A percentile compares a stretch with the other conserved stretches of the same genome.
Evolutionary conservation across 192 early-diverging fungal species (phyloP).

Genomic region (Phycomyces blakesleeanus): DNA sequence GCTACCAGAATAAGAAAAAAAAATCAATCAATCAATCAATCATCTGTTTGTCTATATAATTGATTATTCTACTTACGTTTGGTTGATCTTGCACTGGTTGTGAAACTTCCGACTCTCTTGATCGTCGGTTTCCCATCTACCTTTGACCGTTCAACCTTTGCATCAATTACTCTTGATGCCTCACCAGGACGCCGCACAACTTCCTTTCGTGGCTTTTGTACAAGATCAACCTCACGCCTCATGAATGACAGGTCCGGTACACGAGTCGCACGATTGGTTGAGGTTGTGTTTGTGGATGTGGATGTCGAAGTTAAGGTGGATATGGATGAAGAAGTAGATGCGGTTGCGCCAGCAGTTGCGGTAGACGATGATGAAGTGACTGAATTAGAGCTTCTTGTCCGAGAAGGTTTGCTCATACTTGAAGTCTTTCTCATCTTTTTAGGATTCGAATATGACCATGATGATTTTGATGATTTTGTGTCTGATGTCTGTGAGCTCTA

Average conservation of each 20-base stretch:
- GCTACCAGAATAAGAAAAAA: neutral
- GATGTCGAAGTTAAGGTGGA: no score
- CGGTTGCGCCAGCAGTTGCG: no score
- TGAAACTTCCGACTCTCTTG: slow-evolving; percentile 6
- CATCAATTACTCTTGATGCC: slow-evolving; percentile 2
- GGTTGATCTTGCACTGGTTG: slow-evolving; percentile 8
- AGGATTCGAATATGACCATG: no score
- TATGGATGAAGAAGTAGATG: no score
- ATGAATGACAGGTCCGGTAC: neutral
- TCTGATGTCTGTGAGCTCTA: no score
- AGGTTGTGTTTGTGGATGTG: no score
- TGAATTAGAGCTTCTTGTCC: no score
- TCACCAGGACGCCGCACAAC: neutral
- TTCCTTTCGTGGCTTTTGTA: neutral
- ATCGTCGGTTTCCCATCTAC: slow-evolving; percentile 16
- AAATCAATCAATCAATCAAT: neutral
- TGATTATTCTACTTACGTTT: neutral
- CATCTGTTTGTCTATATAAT: neutral
- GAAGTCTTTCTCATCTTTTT: no score
- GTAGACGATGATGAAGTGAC: no score
- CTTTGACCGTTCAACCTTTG: slow-evolving; percentile 8
- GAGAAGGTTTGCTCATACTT: no score
- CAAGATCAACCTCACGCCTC: slow-evolving; percentile 2
- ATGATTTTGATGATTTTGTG: no score
- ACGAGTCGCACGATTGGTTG: neutral